Percentiles rank a stretch among this genome's conserved stretches.
These are phyloP conservation scores for Rhizophora apiculata DNA, from an alignment of 345 rosid species.

Conservation along the genomic window DNA sequence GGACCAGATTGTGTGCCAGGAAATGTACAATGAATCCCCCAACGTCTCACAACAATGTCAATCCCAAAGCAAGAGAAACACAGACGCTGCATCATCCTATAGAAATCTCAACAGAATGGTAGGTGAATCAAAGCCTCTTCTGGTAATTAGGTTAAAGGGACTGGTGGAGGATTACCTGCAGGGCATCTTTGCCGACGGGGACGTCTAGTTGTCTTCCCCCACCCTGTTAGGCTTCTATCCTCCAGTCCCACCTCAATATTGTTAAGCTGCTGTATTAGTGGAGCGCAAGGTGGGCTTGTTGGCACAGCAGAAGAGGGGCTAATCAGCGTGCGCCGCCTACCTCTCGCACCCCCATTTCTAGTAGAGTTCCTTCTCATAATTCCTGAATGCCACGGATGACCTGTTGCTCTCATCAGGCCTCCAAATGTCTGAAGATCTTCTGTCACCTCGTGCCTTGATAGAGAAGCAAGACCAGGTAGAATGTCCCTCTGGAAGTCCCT, in stretches of 20 bases:
- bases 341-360: constrained; percentile 65
- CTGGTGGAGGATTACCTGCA: constrained; percentile 58
- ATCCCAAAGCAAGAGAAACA: constrained; percentile 5
- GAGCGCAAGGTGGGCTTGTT: constrained; percentile 35
- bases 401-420: constrained; percentile 79
- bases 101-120: constrained; percentile 7
- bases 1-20: constrained; percentile 38
- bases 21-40: constrained; percentile 49
- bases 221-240: constrained; percentile 74
- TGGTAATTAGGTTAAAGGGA: constrained; percentile 44
- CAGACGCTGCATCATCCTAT: constrained; percentile 10
- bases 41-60: constrained; percentile 16
- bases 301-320: constrained; percentile 39
- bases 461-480: constrained; percentile 84
- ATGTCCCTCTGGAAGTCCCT: constrained; percentile 98
- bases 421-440: constrained; percentile 92
- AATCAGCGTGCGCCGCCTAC: constrained; percentile 49
- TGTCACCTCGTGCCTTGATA: constrained; percentile 84
- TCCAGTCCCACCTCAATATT: constrained; percentile 63
- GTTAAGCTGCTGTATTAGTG: constrained; percentile 52
- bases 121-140: constrained; percentile 21
- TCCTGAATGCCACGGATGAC: constrained; percentile 65
- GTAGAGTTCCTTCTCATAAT: constrained; percentile 65
- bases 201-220: constrained; percentile 91
- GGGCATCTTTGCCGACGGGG: constrained; percentile 92